phyloP scores from a whole-genome alignment of 2,329 filamentous ascomycete species.

The Davidsoniella eucalypti region DNA sequence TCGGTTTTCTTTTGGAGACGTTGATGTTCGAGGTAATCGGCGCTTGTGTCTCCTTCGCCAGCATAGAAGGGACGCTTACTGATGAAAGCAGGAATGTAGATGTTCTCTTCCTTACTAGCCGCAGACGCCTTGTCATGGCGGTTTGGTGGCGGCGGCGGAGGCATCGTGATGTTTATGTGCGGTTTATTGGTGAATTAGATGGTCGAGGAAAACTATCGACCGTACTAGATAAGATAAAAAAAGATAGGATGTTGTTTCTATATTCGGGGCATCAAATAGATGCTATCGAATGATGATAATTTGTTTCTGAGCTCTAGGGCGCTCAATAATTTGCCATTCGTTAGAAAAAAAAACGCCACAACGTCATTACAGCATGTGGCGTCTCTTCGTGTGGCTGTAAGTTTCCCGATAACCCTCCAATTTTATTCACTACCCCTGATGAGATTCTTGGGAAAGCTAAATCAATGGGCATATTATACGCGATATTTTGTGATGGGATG shows the following conservation, averaged over 20 bases:
- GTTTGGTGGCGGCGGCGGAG: constrained; percentile 2
- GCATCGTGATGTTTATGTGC: not conserved
- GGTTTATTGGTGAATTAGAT: not conserved
- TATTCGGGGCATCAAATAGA: no score
- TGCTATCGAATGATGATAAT: no score
- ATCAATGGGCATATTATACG: no score
- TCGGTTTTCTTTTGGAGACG: constrained; percentile 48
- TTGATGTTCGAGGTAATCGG: constrained; percentile 94
- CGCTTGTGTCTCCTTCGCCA: constrained; percentile 50
- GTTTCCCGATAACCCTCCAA: no score
- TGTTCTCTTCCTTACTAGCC: constrained; percentile 73
- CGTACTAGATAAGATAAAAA: not conserved
- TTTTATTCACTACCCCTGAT: no score
- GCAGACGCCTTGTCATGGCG: constrained; percentile 15
- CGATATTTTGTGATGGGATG: no score
- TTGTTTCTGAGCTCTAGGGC: no score
- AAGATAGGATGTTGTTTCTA: not conserved
- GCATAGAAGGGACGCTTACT: constrained; percentile 96
- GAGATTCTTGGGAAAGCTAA: no score
- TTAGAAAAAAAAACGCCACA: no score
- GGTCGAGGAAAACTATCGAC: not conserved
- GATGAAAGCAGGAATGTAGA: constrained; percentile 97
- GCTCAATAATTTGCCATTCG: no score
- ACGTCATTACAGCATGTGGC: no score
- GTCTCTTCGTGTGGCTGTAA: no score